These are phyloP conservation scores for Podaxis pistillaris DNA, from an alignment of 768 basidiomycete genomes.

Conservation along the genomic window DNA sequence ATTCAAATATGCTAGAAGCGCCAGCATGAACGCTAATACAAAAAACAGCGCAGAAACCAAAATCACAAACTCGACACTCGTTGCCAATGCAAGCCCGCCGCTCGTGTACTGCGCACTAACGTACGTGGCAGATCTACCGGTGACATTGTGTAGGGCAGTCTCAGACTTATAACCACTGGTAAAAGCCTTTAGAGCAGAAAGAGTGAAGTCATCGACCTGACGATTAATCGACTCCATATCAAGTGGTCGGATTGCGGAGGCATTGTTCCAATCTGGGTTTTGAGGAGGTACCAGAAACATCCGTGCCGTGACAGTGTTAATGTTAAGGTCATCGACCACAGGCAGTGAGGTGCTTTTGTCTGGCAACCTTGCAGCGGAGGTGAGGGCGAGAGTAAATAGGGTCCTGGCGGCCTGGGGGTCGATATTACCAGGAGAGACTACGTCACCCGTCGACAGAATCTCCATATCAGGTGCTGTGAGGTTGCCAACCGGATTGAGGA, in stretches of 20 bases:
- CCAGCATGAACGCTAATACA: background rate
- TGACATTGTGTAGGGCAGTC: background rate
- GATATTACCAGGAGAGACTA: background rate
- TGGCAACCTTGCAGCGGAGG: background rate
- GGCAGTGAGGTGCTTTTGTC: background rate
- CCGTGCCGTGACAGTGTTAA: background rate
- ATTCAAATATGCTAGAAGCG: background rate
- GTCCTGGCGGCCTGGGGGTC: background rate
- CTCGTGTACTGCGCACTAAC: background rate
- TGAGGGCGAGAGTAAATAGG: background rate
- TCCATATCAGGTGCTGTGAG: background rate
- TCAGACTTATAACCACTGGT: background rate
- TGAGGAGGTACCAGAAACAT: background rate
- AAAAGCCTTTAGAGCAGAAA: slow-evolving; percentile 8
- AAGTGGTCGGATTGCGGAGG: background rate
- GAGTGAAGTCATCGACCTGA: background rate
- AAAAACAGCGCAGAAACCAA: background rate
- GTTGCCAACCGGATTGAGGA: background rate
- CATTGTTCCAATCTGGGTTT: background rate
- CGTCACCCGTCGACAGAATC: background rate
- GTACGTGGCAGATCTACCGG: background rate
- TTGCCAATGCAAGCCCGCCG: background rate
- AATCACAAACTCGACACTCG: background rate
- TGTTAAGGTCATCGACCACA: background rate
- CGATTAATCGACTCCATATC: background rate